Conservation (phyloP, 2,329 filamentous ascomycete species). For the Macrophomina phaseolina region DNA sequence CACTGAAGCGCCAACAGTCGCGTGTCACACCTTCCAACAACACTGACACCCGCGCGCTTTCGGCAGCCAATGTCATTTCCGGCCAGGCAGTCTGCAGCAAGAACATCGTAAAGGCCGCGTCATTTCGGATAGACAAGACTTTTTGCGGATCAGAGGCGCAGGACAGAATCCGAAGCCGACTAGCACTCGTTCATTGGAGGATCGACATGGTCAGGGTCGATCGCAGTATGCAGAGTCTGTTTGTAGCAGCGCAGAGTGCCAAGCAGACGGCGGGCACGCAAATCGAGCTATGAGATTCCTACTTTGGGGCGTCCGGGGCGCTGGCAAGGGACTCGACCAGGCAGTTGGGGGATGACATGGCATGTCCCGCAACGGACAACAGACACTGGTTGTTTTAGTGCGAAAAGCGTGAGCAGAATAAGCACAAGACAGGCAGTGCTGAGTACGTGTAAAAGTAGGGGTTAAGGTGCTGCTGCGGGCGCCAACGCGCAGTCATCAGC, state of each 20-base stretch:
- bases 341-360: neutral
- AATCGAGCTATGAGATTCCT: neutral
- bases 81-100: neutral
- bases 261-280: slow-evolving; percentile 5
- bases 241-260: slow-evolving; percentile 15
- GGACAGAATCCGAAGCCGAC: slow-evolving; percentile 9
- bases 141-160: slow-evolving; percentile 10
- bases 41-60: slow-evolving; percentile 12
- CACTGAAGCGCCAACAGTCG: slow-evolving; percentile 7
- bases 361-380: neutral
- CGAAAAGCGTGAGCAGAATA: slow-evolving; percentile 4
- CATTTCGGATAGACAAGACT: neutral
- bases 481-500: neutral
- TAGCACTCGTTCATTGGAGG: neutral
- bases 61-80: slow-evolving; percentile 8
- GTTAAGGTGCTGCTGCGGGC: neutral
- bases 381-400: neutral
- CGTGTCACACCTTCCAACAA: neutral
- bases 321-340: neutral
- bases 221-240: neutral
- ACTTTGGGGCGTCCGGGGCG: neutral
- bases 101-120: slow-evolving; percentile 14
- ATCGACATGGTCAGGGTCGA: slow-evolving; percentile 14
- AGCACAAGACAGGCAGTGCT: slow-evolving; percentile 14
- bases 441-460: slow-evolving; percentile 9